Conservation (phyloP, 208 protist species). For the Porcisia deanei region DNA sequence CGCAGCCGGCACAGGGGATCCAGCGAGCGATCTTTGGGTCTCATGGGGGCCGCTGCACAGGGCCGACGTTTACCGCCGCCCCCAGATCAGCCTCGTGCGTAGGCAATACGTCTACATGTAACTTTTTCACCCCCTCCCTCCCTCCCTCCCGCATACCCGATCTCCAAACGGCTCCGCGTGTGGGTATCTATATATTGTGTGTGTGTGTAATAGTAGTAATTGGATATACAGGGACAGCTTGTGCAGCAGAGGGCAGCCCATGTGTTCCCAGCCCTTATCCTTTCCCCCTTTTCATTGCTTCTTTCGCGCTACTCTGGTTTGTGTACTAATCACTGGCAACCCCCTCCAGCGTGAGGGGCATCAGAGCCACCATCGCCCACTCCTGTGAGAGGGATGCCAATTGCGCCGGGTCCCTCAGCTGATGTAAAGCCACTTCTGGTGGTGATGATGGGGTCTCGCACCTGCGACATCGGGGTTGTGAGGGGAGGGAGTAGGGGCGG, state of each 20-base stretch:
- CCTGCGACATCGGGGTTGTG: too few species aligned
- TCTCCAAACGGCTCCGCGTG: background rate
- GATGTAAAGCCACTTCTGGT: too few species aligned
- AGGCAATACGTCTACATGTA: background rate
- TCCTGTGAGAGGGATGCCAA: too few species aligned
- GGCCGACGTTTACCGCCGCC: slow-evolving; percentile 15
- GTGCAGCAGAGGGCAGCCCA: too few species aligned
- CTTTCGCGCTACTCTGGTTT: too few species aligned
- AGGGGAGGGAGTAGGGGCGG: too few species aligned
- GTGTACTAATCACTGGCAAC: too few species aligned
- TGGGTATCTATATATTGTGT: background rate
- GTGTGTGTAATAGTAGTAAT: background rate
- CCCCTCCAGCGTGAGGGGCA: too few species aligned
- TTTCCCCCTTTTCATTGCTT: background rate
- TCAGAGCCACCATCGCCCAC: too few species aligned
- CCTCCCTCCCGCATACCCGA: background rate
- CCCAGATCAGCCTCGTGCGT: slow-evolving; percentile 13
- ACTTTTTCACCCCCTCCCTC: background rate
- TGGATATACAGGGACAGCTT: too few species aligned
- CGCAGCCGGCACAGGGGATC: slow-evolving; percentile 16
- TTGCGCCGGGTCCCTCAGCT: too few species aligned
- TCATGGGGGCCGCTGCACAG: slow-evolving; percentile 7
- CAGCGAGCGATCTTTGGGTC: slow-evolving; percentile 15
- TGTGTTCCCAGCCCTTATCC: background rate
- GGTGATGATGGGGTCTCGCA: too few species aligned